Evolutionary conservation across 106 monocot genomes (phyloP).

Genomic region (Platanthera zijinensis): DNA sequence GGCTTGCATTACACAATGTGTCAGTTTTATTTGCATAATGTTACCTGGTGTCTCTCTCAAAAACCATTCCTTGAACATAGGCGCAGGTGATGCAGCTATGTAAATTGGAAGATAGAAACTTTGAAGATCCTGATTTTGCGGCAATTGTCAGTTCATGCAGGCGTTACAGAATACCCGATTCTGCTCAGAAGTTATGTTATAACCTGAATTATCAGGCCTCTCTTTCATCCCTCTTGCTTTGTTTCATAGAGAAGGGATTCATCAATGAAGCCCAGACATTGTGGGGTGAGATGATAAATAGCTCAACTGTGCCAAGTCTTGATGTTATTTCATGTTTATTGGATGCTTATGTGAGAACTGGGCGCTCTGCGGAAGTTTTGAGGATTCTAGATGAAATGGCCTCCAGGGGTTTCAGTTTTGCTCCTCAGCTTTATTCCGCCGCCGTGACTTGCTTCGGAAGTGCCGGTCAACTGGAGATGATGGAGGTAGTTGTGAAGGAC

Average conservation of each 20-base stretch:
- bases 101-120: background rate
- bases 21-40: background rate
- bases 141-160: background rate
- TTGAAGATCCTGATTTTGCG: slow-evolving; percentile 11
- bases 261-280: slow-evolving; percentile 41
- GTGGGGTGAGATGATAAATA: slow-evolving; percentile 70
- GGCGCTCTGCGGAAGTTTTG: slow-evolving; percentile 41
- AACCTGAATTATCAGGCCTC: slow-evolving; percentile 14
- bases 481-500: slow-evolving; percentile 48
- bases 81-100: background rate
- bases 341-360: slow-evolving; percentile 37
- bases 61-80: background rate
- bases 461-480: slow-evolving; percentile 55
- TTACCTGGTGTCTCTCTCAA: background rate
- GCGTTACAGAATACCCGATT: slow-evolving; percentile 4
- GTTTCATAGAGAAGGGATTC: slow-evolving; percentile 31
- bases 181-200: slow-evolving; percentile 8
- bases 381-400: slow-evolving; percentile 35
- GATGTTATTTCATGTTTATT: slow-evolving; percentile 35
- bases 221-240: slow-evolving; percentile 36
- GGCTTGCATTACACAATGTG: background rate
- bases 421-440: slow-evolving; percentile 28
- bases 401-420: slow-evolving; percentile 25
- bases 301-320: slow-evolving; percentile 37
- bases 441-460: slow-evolving; percentile 72